These are phyloP conservation scores for Purpureocillium lavendulum DNA, from an alignment of 2,329 filamentous ascomycete genomes.

Conservation along the genomic window DNA sequence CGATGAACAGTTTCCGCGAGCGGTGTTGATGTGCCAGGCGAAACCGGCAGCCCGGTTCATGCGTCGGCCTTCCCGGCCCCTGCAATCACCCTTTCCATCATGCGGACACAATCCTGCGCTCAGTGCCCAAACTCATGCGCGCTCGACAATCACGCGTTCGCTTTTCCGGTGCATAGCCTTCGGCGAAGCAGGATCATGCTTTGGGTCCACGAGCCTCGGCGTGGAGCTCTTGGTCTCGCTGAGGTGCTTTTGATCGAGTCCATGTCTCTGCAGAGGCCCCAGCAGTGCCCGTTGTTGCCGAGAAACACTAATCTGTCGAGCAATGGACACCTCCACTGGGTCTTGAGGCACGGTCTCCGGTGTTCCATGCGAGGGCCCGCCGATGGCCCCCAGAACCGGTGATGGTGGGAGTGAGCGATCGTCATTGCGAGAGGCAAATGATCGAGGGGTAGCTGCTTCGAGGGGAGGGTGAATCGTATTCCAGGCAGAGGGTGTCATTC, in stretches of 20 bases:
- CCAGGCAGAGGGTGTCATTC: background rate
- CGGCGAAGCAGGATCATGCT: constrained; percentile 18
- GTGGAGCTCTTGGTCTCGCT: constrained; percentile 31
- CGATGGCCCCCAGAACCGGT: background rate
- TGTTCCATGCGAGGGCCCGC: constrained; percentile 8
- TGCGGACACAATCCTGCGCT: no score
- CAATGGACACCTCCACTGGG: constrained; percentile 58
- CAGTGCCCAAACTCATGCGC: constrained; percentile 17
- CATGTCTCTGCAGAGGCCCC: constrained; percentile 36
- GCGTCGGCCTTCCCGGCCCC: no score
- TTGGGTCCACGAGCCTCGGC: constrained; percentile 35
- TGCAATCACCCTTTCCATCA: no score
- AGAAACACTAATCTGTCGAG: constrained; percentile 59
- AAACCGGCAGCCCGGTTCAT: no score
- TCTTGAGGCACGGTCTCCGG: constrained; percentile 31
- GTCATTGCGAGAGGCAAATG: background rate
- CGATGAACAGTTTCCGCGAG: background rate
- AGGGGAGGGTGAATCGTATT: constrained; percentile 4
- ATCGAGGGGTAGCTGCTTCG: background rate
- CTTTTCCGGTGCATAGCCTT: constrained; percentile 39
- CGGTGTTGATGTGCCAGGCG: no score
- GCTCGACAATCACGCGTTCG: constrained; percentile 44
- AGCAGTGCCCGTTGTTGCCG: constrained; percentile 52
- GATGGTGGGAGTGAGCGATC: background rate
- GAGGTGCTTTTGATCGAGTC: constrained; percentile 8